These are phyloP conservation scores for Xylariaceae sp. DNA, from an alignment of 2,329 filamentous ascomycete species.

Conservation along the genomic window DNA sequence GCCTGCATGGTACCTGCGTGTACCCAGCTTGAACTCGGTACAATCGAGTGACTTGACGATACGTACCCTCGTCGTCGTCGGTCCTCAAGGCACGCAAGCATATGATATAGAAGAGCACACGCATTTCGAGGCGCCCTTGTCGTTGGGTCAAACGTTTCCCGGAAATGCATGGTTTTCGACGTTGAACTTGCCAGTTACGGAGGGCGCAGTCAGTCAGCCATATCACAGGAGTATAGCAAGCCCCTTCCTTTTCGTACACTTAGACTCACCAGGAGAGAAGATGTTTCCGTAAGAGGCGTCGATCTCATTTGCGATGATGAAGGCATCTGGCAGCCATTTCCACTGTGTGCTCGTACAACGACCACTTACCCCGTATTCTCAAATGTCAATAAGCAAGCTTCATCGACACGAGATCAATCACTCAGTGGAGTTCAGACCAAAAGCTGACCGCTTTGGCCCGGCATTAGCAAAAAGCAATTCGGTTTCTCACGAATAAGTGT, in stretches of 20 bases:
- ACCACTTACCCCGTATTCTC: not conserved
- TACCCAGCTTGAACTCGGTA: constrained; percentile 7
- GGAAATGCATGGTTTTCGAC: not conserved
- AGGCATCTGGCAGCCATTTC: not conserved
- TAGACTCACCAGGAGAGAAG: too few species aligned
- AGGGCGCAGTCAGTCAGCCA: not conserved
- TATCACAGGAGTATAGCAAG: too few species aligned
- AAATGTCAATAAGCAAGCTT: not conserved
- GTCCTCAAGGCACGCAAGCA: not conserved
- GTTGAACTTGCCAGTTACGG: not conserved
- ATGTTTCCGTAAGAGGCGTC: not conserved
- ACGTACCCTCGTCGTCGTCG: not conserved
- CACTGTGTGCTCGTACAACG: not conserved
- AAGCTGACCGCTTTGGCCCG: not conserved
- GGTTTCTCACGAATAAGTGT: not conserved
- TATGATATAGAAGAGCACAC: not conserved
- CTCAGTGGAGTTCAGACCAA: not conserved
- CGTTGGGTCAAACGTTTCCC: not conserved
- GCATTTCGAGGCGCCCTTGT: not conserved
- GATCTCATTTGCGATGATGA: not conserved
- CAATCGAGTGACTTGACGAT: constrained; percentile 3
- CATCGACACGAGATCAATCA: not conserved
- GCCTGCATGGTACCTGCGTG: constrained; percentile 14
- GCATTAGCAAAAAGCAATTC: not conserved
- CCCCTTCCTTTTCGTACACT: too few species aligned